Conservation (phyloP, 2,329 filamentous ascomycete genomes). For the Chaetomium strumarium region DNA sequence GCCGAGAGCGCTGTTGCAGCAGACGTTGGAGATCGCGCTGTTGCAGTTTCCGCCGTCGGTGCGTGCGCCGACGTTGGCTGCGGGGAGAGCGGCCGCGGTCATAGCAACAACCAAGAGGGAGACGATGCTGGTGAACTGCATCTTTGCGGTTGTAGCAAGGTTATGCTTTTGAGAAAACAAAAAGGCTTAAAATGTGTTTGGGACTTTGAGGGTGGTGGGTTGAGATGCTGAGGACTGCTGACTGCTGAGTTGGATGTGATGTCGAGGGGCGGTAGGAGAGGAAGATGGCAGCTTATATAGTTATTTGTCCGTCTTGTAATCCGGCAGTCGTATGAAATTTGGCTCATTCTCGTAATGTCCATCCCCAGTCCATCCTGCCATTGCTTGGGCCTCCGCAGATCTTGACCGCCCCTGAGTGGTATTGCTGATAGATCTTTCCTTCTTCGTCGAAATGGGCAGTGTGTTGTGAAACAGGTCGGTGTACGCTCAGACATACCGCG, state of each 20-base stretch:
- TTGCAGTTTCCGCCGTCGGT: neutral
- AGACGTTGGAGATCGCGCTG: slow-evolving; percentile 2
- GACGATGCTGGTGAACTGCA: slow-evolving; percentile 20
- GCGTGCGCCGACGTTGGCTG: neutral
- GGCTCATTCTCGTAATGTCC: neutral
- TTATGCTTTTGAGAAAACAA: slow-evolving; percentile 5
- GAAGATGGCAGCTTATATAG: slow-evolving; percentile 4
- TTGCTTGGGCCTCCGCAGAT: neutral
- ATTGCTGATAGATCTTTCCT: neutral
- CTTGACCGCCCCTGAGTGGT: neutral
- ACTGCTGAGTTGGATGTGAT: neutral
- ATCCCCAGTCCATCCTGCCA: neutral
- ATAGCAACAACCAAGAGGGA: slow-evolving; percentile 17
- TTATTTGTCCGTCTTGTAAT: neutral
- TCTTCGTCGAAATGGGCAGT: neutral
- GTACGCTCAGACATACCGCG: neutral
- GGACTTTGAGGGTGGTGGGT: neutral
- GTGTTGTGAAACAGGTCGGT: neutral
- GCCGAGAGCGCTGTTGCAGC: slow-evolving; percentile 11
- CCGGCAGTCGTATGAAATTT: neutral
- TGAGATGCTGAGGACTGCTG: neutral
- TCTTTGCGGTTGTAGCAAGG: slow-evolving; percentile 12
- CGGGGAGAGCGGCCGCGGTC: slow-evolving; percentile 14
- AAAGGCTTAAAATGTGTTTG: neutral
- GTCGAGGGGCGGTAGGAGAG: too few species aligned